These are phyloP conservation scores for Pichia sp. DNA, from an alignment of 1,139 yeast species.

Conservation along the genomic window DNA sequence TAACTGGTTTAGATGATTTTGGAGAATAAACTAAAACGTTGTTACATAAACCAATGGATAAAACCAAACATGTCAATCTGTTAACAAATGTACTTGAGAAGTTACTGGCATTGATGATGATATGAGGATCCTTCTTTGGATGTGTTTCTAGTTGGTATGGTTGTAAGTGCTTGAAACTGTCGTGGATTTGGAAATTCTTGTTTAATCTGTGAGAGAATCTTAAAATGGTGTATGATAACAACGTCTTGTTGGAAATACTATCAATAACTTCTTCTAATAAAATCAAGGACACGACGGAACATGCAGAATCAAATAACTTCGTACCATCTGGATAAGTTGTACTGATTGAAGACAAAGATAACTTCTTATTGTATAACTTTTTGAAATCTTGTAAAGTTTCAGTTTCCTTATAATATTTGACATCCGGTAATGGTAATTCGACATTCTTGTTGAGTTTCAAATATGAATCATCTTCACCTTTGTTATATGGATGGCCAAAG, in stretches of 20 bases:
- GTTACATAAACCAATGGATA: constrained; percentile 31
- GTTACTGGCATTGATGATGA: constrained; percentile 36
- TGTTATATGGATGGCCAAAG: constrained; percentile 41
- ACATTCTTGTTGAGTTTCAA: constrained; percentile 21
- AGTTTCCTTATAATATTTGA: constrained; percentile 27
- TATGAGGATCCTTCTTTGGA: constrained; percentile 19
- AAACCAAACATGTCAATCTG: constrained; percentile 30
- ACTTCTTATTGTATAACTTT: constrained; percentile 15
- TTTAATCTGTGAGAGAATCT: constrained; percentile 20
- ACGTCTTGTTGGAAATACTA: constrained; percentile 30
- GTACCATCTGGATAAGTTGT: constrained; percentile 17
- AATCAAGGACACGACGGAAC: constrained; percentile 28
- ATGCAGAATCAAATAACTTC: constrained; percentile 20
- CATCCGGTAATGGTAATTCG: constrained; percentile 34
- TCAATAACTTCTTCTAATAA: constrained; percentile 37
- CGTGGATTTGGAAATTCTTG: constrained; percentile 12
- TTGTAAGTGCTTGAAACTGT: constrained; percentile 15
- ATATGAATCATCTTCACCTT: constrained; percentile 18
- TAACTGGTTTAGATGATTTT: constrained; percentile 15
- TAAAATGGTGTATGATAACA: constrained; percentile 26
- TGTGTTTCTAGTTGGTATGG: constrained; percentile 19
- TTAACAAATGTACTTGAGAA: constrained; percentile 34
- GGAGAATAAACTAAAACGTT: constrained; percentile 33
- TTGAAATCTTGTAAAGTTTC: constrained; percentile 18
- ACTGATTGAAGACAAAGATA: constrained; percentile 18